A percentile compares a stretch with the other conserved stretches of the same genome.
Conservation (phyloP, 1,139 yeast species). For the Yamadazyma diospyri region DNA sequence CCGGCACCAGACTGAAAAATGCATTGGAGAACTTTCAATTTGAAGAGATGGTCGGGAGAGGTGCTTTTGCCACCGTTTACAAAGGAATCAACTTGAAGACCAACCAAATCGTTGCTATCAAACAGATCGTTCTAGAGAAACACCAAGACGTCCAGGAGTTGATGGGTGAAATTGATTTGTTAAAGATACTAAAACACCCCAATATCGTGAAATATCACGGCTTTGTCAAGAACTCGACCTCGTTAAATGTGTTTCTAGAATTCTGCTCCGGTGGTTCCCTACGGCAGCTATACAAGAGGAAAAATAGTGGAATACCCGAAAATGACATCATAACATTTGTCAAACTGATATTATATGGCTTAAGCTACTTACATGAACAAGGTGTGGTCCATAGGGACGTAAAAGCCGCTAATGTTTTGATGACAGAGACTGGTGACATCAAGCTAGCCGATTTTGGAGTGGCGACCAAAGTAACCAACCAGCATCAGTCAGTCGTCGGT, state of each 20-base stretch:
- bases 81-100: conserved; percentile 68
- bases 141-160: conserved; percentile 44
- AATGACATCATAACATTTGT: conserved; percentile 56
- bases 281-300: conserved; percentile 58
- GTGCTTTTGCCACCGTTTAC: conserved; percentile 93
- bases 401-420: conserved; percentile 71
- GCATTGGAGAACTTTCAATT: conserved; percentile 55
- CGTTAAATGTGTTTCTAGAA: conserved; percentile 67
- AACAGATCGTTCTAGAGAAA: conserved; percentile 63
- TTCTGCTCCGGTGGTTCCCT: conserved; percentile 87
- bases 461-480: conserved; percentile 52
- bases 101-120: conserved; percentile 76
- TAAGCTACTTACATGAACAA: conserved; percentile 63
- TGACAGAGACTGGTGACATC: conserved; percentile 56
- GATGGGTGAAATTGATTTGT: conserved; percentile 83
- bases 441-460: conserved; percentile 82
- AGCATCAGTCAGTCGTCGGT: conserved; percentile 50
- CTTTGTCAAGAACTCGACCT: conserved; percentile 65
- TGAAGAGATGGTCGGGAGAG: conserved; percentile 81
- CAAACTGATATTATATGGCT: conserved; percentile 70
- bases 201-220: conserved; percentile 92
- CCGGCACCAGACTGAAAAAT: conserved; percentile 35
- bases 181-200: conserved; percentile 77
- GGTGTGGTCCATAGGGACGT: conserved; percentile 78
- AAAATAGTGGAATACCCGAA: conserved; percentile 59